These are phyloP conservation scores for Paramarasmius palmivorus DNA, from an alignment of 1,284 basidiomycete genomes.

Conservation along the genomic window DNA sequence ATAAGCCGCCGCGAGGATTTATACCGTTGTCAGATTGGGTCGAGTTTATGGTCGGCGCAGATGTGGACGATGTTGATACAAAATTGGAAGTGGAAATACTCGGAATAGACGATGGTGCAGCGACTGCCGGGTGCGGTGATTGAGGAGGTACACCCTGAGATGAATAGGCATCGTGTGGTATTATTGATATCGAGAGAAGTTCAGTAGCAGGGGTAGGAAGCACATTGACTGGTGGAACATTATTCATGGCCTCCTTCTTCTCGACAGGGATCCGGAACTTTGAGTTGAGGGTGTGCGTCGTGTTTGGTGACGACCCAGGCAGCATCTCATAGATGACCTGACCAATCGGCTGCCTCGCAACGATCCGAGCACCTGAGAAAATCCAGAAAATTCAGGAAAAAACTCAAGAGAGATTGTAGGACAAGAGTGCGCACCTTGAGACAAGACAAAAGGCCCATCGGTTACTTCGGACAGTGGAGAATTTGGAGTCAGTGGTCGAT, in stretches of 20 bases:
- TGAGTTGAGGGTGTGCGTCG: constrained; percentile 17
- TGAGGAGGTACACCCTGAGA: neutral
- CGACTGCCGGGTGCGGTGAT: neutral
- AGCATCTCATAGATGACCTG: constrained; percentile 61
- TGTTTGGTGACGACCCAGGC: constrained; percentile 28
- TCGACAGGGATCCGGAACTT: constrained; percentile 9
- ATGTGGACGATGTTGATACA: neutral
- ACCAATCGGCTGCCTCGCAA: constrained; percentile 38
- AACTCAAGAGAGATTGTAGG: neutral
- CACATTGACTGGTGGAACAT: neutral
- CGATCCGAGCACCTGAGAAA: neutral
- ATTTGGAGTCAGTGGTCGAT: constrained; percentile 22
- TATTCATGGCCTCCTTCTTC: constrained; percentile 12
- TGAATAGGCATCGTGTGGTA: constrained; percentile 5
- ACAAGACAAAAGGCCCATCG: constrained; percentile 5
- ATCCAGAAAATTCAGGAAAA: neutral
- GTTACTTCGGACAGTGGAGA: constrained; percentile 28
- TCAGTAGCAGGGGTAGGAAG: constrained; percentile 15
- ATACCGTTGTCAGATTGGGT: neutral
- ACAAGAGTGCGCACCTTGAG: neutral
- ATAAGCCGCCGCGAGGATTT: constrained; percentile 1
- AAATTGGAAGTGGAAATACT: neutral
- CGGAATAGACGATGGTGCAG: neutral
- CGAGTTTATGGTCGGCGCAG: constrained; percentile 5
- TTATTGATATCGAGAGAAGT: constrained; percentile 13